Evolutionary conservation across 495 filamentous ascomycete genomes (phyloP).

Genomic region (Jackrogersella multiformis): DNA sequence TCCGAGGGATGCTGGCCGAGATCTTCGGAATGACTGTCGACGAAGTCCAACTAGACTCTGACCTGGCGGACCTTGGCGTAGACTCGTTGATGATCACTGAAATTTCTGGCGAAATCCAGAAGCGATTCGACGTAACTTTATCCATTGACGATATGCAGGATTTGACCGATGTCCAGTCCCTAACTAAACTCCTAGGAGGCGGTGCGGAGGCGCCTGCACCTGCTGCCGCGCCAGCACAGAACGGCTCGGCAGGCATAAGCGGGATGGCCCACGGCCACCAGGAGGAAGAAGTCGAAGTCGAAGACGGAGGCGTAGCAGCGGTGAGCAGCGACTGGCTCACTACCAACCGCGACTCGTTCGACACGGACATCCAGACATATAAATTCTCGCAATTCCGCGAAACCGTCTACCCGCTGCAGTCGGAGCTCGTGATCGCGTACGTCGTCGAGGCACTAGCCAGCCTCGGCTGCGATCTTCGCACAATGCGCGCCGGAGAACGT

Average conservation of each 20-base stretch:
- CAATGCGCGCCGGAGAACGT: slow-evolving; percentile 36
- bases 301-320: slow-evolving; percentile 15
- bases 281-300: slow-evolving; percentile 8
- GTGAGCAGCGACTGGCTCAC: slow-evolving; percentile 15
- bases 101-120: slow-evolving; percentile 50
- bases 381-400: slow-evolving; percentile 43
- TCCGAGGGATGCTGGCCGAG: slow-evolving; percentile 19
- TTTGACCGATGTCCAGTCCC: slow-evolving; percentile 20
- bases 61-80: slow-evolving; percentile 50
- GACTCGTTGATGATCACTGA: slow-evolving; percentile 57
- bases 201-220: neutral
- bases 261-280: neutral
- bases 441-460: slow-evolving; percentile 51
- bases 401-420: slow-evolving; percentile 48
- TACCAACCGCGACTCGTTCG: slow-evolving; percentile 15
- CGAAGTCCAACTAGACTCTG: slow-evolving; percentile 16
- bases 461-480: slow-evolving; percentile 46
- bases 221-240: neutral
- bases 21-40: slow-evolving; percentile 27
- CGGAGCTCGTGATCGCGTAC: slow-evolving; percentile 52
- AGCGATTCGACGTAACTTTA: slow-evolving; percentile 16
- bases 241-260: neutral
- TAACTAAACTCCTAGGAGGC: slow-evolving; percentile 15
- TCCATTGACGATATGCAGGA: slow-evolving; percentile 28
- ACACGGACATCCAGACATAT: neutral